Conservation (phyloP, 176 grass and related monocot genomes). For the Canna indica region DNA sequence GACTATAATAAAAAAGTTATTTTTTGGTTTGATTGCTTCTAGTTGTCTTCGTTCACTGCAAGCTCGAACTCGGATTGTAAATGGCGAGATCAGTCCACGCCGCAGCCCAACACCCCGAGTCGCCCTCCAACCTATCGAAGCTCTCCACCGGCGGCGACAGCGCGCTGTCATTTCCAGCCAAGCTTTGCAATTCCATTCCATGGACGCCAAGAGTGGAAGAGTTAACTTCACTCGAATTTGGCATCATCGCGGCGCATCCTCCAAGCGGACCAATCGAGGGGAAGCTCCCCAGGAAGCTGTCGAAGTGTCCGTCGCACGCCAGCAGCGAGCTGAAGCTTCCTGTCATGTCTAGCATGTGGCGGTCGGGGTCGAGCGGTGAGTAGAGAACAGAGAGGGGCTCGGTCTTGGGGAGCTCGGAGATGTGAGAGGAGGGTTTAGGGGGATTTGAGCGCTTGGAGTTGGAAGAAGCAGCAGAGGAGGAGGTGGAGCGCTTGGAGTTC, state of each 20-base stretch:
- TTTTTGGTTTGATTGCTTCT: neutral
- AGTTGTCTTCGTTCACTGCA: neutral
- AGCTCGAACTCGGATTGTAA: neutral
- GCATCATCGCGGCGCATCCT: neutral
- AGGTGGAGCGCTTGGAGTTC: constrained; percentile 8
- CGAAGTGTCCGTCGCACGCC: neutral
- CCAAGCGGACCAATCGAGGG: neutral
- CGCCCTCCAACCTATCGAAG: neutral
- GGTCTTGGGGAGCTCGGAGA: neutral
- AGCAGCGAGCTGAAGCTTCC: constrained; percentile 12
- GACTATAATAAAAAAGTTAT: neutral
- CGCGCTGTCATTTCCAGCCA: neutral
- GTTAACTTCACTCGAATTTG: neutral
- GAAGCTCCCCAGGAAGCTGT: neutral
- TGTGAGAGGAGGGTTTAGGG: neutral
- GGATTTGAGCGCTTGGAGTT: neutral
- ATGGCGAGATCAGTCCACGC: neutral
- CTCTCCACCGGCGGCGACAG: neutral
- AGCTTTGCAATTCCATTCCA: neutral
- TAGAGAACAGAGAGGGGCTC: neutral
- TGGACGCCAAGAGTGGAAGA: neutral
- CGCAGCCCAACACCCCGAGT: neutral
- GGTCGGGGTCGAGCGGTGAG: neutral
- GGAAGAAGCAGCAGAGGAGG: neutral
- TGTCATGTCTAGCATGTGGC: neutral